Conservation (phyloP, 139 green algal genomes). For the Chlorella sp. region DNA sequence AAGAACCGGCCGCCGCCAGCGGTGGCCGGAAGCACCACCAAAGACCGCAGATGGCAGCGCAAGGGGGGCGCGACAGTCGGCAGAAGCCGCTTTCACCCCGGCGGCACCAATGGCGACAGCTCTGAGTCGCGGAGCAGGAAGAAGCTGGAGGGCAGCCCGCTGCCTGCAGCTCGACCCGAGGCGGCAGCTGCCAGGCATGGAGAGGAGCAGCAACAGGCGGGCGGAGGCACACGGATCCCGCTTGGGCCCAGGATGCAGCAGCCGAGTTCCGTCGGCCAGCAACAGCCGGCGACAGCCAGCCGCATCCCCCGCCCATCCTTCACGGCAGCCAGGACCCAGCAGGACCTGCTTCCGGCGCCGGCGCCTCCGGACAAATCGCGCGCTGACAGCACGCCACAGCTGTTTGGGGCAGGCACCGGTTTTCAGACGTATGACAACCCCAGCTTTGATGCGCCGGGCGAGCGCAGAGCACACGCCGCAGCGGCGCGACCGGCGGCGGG, state of each 20-base stretch:
- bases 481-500: background rate
- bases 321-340: background rate
- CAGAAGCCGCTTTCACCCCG: background rate
- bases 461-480: background rate
- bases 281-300: background rate
- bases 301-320: too few relatives aligned
- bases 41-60: slow-evolving; percentile 13
- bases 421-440: slow-evolving; percentile 28
- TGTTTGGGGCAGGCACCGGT: background rate
- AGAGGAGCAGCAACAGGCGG: background rate
- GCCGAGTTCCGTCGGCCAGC: too few relatives aligned
- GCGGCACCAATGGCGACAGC: background rate
- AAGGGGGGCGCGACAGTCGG: background rate
- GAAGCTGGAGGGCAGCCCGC: slow-evolving; percentile 21
- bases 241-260: too few relatives aligned
- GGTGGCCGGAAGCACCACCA: slow-evolving; percentile 18
- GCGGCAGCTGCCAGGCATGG: too few relatives aligned
- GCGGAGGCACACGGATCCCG: too few relatives aligned
- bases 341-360: background rate
- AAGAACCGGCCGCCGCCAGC: too few relatives aligned
- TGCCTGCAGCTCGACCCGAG: too few relatives aligned
- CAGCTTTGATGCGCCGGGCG: slow-evolving; percentile 18
- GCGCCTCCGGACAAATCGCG: slow-evolving; percentile 3
- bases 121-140: slow-evolving; percentile 10
- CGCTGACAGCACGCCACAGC: background rate